Conservation (phyloP, 2,329 filamentous ascomycete species). For the Proliferodiscus dingleyae region DNA sequence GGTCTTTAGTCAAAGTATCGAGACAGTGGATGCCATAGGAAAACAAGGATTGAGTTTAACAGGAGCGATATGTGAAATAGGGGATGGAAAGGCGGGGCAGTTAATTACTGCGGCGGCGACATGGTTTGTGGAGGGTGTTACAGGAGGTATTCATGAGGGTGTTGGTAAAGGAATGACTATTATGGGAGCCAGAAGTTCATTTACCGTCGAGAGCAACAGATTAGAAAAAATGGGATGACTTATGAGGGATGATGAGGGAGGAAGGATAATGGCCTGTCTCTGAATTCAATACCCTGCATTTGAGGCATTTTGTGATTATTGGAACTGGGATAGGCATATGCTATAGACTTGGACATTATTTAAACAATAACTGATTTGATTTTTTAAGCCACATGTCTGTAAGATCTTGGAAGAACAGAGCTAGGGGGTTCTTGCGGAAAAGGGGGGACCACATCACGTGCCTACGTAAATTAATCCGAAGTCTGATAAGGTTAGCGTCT, state of each 20-base stretch:
- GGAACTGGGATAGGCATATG: too few species aligned
- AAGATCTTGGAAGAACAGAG: too few species aligned
- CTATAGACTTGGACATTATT: too few species aligned
- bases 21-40: conserved; percentile 49
- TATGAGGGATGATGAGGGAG: conserved; percentile 3
- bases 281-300: not conserved
- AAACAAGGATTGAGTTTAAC: conserved; percentile 47
- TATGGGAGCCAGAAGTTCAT: conserved; percentile 34
- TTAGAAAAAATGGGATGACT: conserved; percentile 5
- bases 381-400: too few species aligned
- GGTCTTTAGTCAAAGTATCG: conserved; percentile 46
- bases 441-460: not conserved
- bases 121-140: conserved; percentile 60
- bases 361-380: too few species aligned
- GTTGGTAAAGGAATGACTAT: conserved; percentile 48
- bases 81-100: conserved; percentile 60
- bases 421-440: too few species aligned
- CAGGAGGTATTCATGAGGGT: conserved; percentile 64
- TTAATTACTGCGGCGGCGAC: conserved; percentile 48
- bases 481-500: not conserved
- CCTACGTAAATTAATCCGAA: too few species aligned
- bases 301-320: not conserved
- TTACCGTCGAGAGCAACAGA: too few species aligned
- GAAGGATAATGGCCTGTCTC: too few species aligned
- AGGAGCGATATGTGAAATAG: conserved; percentile 52